Conservation (phyloP, 1,284 basidiomycete species). For the Sphaerobolus stellatus region DNA sequence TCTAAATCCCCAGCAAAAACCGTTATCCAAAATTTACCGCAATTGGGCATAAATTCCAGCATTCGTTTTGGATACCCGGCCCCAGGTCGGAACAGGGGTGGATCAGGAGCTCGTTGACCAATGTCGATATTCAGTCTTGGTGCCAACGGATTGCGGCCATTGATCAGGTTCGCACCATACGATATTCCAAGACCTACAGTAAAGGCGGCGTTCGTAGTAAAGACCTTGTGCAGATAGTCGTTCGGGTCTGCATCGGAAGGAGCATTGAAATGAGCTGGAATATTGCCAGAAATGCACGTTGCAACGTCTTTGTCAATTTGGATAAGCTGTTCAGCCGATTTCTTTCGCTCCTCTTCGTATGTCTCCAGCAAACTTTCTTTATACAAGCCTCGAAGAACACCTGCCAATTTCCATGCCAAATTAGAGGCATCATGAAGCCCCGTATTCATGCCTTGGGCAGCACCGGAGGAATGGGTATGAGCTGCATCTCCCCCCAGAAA, state of each 20-base stretch:
- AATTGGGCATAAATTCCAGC: conserved; percentile 19
- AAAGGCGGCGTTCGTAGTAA: conserved; percentile 7
- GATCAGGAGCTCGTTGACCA: conserved; percentile 24
- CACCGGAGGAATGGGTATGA: conserved; percentile 32
- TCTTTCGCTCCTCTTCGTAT: conserved; percentile 13
- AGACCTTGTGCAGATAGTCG: conserved; percentile 8
- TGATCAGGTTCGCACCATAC: conserved; percentile 15
- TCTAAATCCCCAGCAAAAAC: conserved; percentile 24
- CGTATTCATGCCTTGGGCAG: conserved; percentile 33
- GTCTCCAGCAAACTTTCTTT: conserved; percentile 1
- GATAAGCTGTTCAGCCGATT: conserved; percentile 26
- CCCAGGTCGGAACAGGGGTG: conserved; percentile 14
- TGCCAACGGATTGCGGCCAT: conserved; percentile 6
- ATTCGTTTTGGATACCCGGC: conserved; percentile 17
- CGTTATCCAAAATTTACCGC: conserved; percentile 24
- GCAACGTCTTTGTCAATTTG: conserved; percentile 30
- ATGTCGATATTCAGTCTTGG: conserved; percentile 18
- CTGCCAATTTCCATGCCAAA: conserved; percentile 13
- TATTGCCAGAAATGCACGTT: conserved; percentile 23
- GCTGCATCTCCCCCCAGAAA: conserved; percentile 33
- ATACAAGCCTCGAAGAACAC: conserved; percentile 7
- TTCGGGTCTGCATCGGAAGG: conserved; percentile 10
- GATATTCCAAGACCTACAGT: conserved; percentile 11
- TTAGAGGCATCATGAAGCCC: conserved; percentile 26
- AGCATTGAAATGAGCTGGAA: conserved; percentile 16